Conservation (phyloP, 208 protist species). For the Leishmania lainsoni region DNA sequence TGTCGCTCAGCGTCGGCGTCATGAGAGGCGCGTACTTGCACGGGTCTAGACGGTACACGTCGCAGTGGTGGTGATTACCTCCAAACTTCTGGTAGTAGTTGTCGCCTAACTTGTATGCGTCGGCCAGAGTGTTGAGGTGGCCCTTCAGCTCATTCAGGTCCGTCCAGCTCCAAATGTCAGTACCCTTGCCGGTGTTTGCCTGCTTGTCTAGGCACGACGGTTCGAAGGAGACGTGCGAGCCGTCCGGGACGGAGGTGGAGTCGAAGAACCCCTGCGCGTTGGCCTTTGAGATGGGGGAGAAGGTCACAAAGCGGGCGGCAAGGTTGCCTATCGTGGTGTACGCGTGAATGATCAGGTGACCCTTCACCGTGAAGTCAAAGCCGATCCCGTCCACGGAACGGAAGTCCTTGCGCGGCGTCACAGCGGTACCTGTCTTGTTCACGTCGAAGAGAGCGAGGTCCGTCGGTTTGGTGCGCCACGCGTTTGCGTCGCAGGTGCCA, state of each 20-base stretch:
- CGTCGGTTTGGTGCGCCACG: conserved; percentile 52
- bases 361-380: conserved; percentile 60
- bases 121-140: conserved; percentile 56
- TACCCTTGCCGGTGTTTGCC: conserved; percentile 48
- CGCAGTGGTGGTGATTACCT: conserved; percentile 82
- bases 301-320: conserved; percentile 85
- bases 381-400: conserved; percentile 50
- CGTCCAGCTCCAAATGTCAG: conserved; percentile 69
- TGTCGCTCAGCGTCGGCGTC: conserved; percentile 50
- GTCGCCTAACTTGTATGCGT: conserved; percentile 66
- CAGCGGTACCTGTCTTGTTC: conserved; percentile 22
- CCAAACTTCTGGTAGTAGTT: conserved; percentile 93
- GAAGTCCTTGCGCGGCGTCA: conserved; percentile 59
- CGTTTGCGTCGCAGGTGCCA: conserved; percentile 71
- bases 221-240: conserved; percentile 77
- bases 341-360: conserved; percentile 64
- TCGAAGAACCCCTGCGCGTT: conserved; percentile 40
- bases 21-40: conserved; percentile 87
- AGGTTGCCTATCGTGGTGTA: conserved; percentile 83
- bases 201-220: conserved; percentile 71
- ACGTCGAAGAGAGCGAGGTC: conserved; percentile 43
- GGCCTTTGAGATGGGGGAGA: conserved; percentile 52
- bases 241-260: conserved; percentile 32
- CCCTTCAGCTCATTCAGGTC: conserved; percentile 28
- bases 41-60: conserved; percentile 72